Percentiles rank a stretch among this genome's conserved stretches.
Evolutionary conservation across 192 early-diverging fungal genomes (phyloP).

Genomic region (Mortierella claussenii): DNA sequence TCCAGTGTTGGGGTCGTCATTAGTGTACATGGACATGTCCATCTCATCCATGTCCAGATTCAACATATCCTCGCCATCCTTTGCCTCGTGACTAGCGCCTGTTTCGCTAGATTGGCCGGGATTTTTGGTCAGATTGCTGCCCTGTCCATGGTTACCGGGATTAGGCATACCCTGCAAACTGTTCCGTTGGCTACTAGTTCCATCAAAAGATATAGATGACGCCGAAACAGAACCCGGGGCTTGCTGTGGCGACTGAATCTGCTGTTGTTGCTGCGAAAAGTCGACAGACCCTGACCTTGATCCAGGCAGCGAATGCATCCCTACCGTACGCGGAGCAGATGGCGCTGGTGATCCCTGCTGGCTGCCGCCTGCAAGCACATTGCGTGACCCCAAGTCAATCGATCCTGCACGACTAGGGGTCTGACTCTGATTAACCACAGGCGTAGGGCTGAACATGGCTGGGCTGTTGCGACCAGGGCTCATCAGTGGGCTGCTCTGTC

Average conservation of each 20-base stretch:
- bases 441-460: conserved; percentile 43
- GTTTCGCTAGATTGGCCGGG: too few species aligned
- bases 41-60: conserved; percentile 37
- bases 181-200: conserved; percentile 7
- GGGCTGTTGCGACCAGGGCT: conserved; percentile 35
- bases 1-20: not conserved
- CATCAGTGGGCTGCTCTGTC: conserved; percentile 44
- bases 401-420: conserved; percentile 35
- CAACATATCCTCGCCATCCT: conserved; percentile 29
- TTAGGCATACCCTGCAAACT: conserved; percentile 14
- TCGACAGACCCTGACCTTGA: conserved; percentile 34
- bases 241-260: conserved; percentile 15
- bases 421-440: conserved; percentile 4
- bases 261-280: conserved; percentile 23
- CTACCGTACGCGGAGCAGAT: not conserved
- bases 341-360: conserved; percentile 32
- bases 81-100: not conserved
- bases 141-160: not conserved
- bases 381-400: conserved; percentile 16
- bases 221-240: not conserved
- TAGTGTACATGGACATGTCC: conserved; percentile 31
- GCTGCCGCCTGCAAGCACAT: conserved; percentile 1
- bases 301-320: conserved; percentile 17
- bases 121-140: not conserved
- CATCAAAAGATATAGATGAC: too few species aligned